Evolutionary conservation across 352 stramenopile genomes (phyloP).

Genomic region (Peronospora farinosa): DNA sequence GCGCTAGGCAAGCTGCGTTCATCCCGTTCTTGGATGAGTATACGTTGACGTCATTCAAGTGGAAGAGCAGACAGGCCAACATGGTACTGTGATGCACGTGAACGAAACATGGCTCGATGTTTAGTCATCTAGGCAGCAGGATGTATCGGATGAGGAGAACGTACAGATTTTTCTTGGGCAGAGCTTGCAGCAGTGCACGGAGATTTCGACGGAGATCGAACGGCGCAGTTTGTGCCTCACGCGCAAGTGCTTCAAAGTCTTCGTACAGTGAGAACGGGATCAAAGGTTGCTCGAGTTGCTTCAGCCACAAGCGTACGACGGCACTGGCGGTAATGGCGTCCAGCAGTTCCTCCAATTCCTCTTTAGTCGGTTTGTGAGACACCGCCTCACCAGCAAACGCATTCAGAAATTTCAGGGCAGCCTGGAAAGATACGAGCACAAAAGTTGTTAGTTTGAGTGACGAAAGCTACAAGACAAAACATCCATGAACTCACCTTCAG

Average conservation of each 20-base stretch:
- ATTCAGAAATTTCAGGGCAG: conserved; percentile 57
- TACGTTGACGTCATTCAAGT: conserved; percentile 76
- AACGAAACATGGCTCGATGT: not conserved
- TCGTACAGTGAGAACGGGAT: conserved; percentile 59
- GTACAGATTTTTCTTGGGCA: conserved; percentile 66
- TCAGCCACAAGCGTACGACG: conserved; percentile 58
- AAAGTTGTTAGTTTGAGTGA: not conserved
- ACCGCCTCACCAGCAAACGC: conserved; percentile 35
- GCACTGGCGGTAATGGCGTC: conserved; percentile 52
- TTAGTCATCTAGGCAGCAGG: conserved; percentile 4
- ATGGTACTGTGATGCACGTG: conserved; percentile 33
- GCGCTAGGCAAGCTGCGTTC: conserved; percentile 46
- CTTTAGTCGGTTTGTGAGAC: conserved; percentile 46
- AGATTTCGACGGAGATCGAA: conserved; percentile 58
- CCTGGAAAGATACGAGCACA: conserved; percentile 10
- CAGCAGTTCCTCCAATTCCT: conserved; percentile 51
- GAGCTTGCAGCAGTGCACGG: conserved; percentile 44
- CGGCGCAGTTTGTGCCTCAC: conserved; percentile 32
- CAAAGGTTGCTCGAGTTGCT: conserved; percentile 57
- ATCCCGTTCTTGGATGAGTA: conserved; percentile 75
- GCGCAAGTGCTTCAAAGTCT: conserved; percentile 47
- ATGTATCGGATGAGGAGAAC: conserved; percentile 3
- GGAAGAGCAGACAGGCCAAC: conserved; percentile 69
- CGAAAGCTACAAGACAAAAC: conserved; percentile 1
- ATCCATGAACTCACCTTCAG: conserved; percentile 40